Base-by-base conservation (phyloP, 1,284 basidiomycete species). In the Sanghuangporus sanghuang region DNA sequence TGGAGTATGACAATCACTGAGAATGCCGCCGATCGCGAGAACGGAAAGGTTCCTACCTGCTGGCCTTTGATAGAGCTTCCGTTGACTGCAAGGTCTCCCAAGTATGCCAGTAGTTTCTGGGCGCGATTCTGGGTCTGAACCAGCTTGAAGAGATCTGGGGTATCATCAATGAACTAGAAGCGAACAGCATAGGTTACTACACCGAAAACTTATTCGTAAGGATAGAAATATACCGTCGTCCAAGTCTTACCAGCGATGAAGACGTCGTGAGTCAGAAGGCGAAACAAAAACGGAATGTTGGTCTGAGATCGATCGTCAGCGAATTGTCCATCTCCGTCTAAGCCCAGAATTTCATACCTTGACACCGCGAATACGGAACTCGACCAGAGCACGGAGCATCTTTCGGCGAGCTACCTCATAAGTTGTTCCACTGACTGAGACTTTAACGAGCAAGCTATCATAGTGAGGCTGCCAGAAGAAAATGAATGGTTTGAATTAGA, bases 231-330 rank as follows among this genome's bases (percentile, higher is more conserved):
- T 71, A 92, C 91, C 23, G 96, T 98, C 2, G 95, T 99, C 97
- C 97, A 99, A 21, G 97, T 98, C 80, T 93, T 92, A 67, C 95
- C 95, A 50, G 87, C 90, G 70, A 98, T 92, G 79, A 98, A 99
- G 68, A 96, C 87, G 70, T 96, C 95, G 77, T 99, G 95, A n/a
- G 96, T 98, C 69, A 99, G 81, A 35, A 99, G 86, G 68, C 96
- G 92, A 87, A 99, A 97, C 69, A 99, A 80, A 92, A 99, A 99
- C 36, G 97, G 97, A 69, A 99, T 99, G 79, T 99, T 99, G 69
- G 95, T 98, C 92, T 94, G 69, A 7, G 54, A 35, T 38, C 42
- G 16, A 59, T 61, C 18, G 63, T 66, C 49, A 64, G 62, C 16
- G 16, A 59, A 27, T 7, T 49, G 18, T 38, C 38, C 27, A 54